Evolutionary conservation across 352 stramenopile species (phyloP), one percentile per base, ranked within the genome.

Genomic region (Phytophthora pseudosyringae): DNA sequence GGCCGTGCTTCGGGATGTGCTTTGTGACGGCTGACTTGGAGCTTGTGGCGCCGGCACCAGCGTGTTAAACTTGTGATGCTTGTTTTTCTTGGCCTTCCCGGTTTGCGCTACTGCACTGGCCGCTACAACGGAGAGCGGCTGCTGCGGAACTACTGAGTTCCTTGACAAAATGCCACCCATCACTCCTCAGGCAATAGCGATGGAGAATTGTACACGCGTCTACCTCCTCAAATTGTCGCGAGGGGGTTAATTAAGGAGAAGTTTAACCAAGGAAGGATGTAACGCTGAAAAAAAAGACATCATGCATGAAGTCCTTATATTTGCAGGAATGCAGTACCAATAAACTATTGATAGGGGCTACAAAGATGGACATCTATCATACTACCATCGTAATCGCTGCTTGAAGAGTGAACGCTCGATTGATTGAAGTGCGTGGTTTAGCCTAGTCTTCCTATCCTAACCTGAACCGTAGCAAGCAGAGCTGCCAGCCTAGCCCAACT

Each of bases 131-230:
- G 67, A 71, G 29, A 81, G 69, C 21, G 59, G 49, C 0, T 70
- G 48, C 21, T 76, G 69, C 7, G 75, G 77, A 65, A 69, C 75
- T 38, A 80, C 76, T 15, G 66, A 78, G 49, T 87, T 84, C 48
- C 68, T 75, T 16, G 78, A 86, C 52, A 83, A 65, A 43, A 75
- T 47, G 35, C 67, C 64, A 28, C 78, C 80, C 77, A 89, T 87
- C 15, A 26, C 39, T 58, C 25, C 15, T 53, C 39, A 64, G 39
- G 12, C 31, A 4, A 44, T 44, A 25, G 28, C 25, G 21, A 35
- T 18, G 38, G 21, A 21, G 21, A 35, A 44, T 49, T 39, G 41
- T 40, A n/a, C 31, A 44, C 36, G 2, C 38, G 4, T 62, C 41
- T 52, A 12, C 7, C 33, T 36, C 16, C 33, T 43, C 36, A 25